These are phyloP conservation scores for Xylariales sp. DNA, from an alignment of 2,329 filamentous ascomycete genomes.

Conservation along the genomic window DNA sequence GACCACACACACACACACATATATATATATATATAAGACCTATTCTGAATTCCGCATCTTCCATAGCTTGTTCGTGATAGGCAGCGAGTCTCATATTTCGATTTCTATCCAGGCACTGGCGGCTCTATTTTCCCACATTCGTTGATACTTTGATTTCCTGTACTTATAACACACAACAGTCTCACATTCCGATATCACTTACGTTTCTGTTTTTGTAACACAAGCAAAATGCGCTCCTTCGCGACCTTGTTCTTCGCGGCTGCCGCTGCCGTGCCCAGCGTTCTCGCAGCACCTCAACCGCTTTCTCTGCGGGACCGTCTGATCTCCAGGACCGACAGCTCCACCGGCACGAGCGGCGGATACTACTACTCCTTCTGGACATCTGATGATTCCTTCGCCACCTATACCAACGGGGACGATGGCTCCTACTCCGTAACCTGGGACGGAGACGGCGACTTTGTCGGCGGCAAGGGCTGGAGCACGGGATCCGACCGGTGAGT, in stretches of 20 bases:
- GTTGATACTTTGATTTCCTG: too few species aligned
- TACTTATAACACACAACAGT: too few species aligned
- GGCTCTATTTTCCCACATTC: too few species aligned
- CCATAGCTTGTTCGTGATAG: too few species aligned
- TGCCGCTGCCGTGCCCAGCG: slow-evolving; percentile 26
- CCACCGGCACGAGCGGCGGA: slow-evolving; percentile 49
- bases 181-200: too few species aligned
- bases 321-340: slow-evolving; percentile 33
- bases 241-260: slow-evolving; percentile 31
- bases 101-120: too few species aligned
- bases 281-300: slow-evolving; percentile 29
- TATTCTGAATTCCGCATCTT: too few species aligned
- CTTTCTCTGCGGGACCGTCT: slow-evolving; percentile 21
- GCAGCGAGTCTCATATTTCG: too few species aligned
- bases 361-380: slow-evolving; percentile 61
- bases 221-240: slow-evolving; percentile 37
- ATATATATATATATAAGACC: too few species aligned
- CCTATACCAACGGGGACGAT: slow-evolving; percentile 49
- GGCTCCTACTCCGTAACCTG: slow-evolving; percentile 46
- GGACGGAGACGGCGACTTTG: slow-evolving; percentile 42
- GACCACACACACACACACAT: too few species aligned
- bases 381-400: slow-evolving; percentile 44
- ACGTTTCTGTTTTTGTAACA: too few species aligned
- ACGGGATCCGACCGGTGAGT: slow-evolving; percentile 15
- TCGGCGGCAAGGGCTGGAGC: slow-evolving; percentile 47